Evolutionary conservation across 768 basidiomycete genomes (phyloP), one percentile per base, ranked within the genome.

Genomic region (Mycena indigotica): DNA sequence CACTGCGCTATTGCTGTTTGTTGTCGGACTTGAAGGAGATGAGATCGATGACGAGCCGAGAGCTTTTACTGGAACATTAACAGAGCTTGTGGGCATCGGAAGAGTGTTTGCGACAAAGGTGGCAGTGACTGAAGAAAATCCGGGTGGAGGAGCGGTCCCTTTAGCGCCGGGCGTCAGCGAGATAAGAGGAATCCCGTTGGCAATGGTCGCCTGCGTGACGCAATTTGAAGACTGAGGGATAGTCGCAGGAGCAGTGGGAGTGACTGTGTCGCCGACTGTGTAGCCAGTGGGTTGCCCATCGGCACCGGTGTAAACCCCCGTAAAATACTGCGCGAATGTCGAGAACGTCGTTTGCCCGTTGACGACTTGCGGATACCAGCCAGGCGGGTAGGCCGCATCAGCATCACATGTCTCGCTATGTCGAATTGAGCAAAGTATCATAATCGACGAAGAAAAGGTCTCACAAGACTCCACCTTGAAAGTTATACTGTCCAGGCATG

Each of bases 401-500:
- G 76, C 77, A 6, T 79, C 76, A 44, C 77, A 77, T 28, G 71
- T 72, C 60, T 77, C 73, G 52, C 76, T 77, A 40, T n/a, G n/a
- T n/a, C 3, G 21, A 28, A 17, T 10, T 50, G 21, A 15, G 32
- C 8, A 44, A 6, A 8, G 6, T 19, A 44, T 44, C 13, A 44
- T 13, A 6, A 29, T 8, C 28, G 28, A 10, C 13, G n/a, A 5
- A 3, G 19, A 5, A 23, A 56, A 25, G 25, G 23, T 49, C 58
- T 73, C 74, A 77, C 78, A 23, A 76, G 40, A 52, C 28, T 5
- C 56, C 77, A 5, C 72, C 73, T 35, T 76, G 75, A 58, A 73
- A 68, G 46, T 76, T 63, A 66, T 77, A 78, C 58, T 77, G 75
- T 26, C 76, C 77, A 13, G 78, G 78, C 78, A 79, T 78, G 32